phyloP scores from a whole-genome alignment of 192 early-diverging fungal genomes.

The Umbelopsis isabellina region DNA sequence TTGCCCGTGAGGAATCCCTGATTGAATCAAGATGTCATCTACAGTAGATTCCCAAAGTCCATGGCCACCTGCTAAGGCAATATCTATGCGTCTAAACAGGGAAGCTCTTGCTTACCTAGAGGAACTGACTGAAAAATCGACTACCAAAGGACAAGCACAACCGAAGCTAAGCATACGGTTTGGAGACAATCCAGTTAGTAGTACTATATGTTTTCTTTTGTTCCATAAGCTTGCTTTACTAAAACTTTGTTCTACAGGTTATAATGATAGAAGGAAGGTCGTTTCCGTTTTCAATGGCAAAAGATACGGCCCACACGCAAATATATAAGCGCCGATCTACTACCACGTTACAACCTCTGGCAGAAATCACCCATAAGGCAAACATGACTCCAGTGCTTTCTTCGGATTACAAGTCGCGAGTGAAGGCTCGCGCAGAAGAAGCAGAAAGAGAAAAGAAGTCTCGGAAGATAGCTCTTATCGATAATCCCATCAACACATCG shows the following conservation, averaged over 20 bases:
- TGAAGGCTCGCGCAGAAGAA: slow-evolving; percentile 18
- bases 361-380: slow-evolving; percentile 9
- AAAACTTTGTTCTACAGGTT: background rate
- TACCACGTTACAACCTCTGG: background rate
- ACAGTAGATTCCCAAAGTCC: background rate
- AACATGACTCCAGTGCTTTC: slow-evolving; percentile 15
- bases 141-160: background rate
- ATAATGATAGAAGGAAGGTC: slow-evolving; percentile 13
- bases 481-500: background rate
- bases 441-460: slow-evolving; percentile 21
- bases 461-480: slow-evolving; percentile 6
- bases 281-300: slow-evolving; percentile 13
- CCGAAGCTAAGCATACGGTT: slow-evolving; percentile 11
- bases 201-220: background rate
- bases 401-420: slow-evolving; percentile 14
- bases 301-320: slow-evolving; percentile 12
- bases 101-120: slow-evolving; percentile 8
- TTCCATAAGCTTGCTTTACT: background rate
- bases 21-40: background rate
- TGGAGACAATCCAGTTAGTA: slow-evolving; percentile 19
- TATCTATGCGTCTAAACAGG: slow-evolving; percentile 13
- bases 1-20: background rate
- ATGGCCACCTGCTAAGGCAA: slow-evolving; percentile 19
- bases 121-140: slow-evolving; percentile 16
- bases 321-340: slow-evolving; percentile 21